These are phyloP conservation scores for Rubus parviflorus DNA, from an alignment of 306 rosid species.

Conservation along the genomic window DNA sequence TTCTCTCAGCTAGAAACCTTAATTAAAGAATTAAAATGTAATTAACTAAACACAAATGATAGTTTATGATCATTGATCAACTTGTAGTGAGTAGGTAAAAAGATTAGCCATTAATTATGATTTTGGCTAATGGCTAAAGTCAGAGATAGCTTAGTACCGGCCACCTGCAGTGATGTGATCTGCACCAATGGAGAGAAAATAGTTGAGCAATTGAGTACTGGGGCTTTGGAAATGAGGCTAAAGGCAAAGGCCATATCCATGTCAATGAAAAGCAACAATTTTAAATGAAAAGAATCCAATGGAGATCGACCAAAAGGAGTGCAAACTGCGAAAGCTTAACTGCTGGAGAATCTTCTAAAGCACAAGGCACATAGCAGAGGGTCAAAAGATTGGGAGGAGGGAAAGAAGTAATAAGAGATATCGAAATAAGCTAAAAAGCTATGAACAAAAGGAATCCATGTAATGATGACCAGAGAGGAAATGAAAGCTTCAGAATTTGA, in stretches of 20 bases:
- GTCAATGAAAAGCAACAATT: slow-evolving; percentile 1
- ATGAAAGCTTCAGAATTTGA: slow-evolving; percentile 17
- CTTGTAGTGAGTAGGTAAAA: not conserved
- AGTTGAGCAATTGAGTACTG: not conserved
- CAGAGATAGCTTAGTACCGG: not conserved
- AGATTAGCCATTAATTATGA: not conserved
- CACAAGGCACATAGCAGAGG: not conserved
- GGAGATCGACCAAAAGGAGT: slow-evolving; percentile 27
- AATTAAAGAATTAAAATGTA: not conserved
- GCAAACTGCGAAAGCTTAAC: slow-evolving; percentile 2
- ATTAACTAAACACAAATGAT: not conserved
- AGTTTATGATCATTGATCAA: not conserved
- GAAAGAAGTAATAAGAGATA: not conserved
- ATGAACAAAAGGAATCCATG: not conserved
- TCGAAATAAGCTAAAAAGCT: not conserved
- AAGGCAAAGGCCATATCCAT: slow-evolving; percentile 17
- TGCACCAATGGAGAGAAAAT: slow-evolving; percentile 17
- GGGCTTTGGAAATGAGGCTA: slow-evolving; percentile 20
- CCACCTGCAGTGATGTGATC: slow-evolving; percentile 23
- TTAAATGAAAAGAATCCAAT: slow-evolving; percentile 31
- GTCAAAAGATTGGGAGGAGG: slow-evolving; percentile 6
- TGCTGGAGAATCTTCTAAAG: slow-evolving; percentile 26
- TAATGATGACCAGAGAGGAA: slow-evolving; percentile 15
- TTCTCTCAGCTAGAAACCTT: not conserved
- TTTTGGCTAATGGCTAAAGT: not conserved